These are phyloP conservation scores for Ogataea thermomethanolica DNA, from an alignment of 805 yeast genomes.

Conservation along the genomic window DNA sequence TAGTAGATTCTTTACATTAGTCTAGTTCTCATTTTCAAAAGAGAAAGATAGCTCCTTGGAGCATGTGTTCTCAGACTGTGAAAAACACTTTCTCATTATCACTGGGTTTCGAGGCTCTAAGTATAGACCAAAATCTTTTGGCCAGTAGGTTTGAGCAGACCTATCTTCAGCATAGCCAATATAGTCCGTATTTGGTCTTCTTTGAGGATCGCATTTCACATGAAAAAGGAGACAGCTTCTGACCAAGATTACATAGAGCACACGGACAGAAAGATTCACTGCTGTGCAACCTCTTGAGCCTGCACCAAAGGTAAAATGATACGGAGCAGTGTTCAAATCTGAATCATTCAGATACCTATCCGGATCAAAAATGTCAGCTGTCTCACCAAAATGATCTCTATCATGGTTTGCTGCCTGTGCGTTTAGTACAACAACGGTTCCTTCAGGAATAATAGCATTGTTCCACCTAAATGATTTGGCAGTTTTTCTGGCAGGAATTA, in stretches of 20 bases:
- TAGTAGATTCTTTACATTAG: too few relatives aligned
- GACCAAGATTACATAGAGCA: slow-evolving; percentile 16
- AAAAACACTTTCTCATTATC: slow-evolving; percentile 11
- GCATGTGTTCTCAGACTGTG: slow-evolving; percentile 6
- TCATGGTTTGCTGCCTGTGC: slow-evolving; percentile 27
- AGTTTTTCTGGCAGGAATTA: slow-evolving; percentile 25
- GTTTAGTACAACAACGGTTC: slow-evolving; percentile 21
- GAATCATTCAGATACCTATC: slow-evolving; percentile 17
- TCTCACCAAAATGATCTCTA: slow-evolving; percentile 14
- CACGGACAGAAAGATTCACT: slow-evolving; percentile 19
- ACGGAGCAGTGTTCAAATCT: slow-evolving; percentile 18
- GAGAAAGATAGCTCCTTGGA: slow-evolving; percentile 15
- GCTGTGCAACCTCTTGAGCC: slow-evolving; percentile 27
- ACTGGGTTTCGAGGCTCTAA: slow-evolving; percentile 12
- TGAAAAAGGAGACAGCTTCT: slow-evolving; percentile 19
- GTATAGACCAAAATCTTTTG: slow-evolving; percentile 17
- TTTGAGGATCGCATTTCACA: slow-evolving; percentile 3
- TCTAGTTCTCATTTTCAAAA: not conserved
- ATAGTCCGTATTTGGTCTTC: slow-evolving; percentile 15
- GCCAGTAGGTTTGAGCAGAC: slow-evolving; percentile 24
- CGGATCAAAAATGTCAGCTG: slow-evolving; percentile 21
- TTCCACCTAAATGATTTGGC: slow-evolving; percentile 14
- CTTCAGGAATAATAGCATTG: slow-evolving; percentile 17
- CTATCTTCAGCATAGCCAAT: slow-evolving; percentile 20
- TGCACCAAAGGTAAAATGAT: slow-evolving; percentile 25